Percentiles rank a stretch among this genome's conserved stretches.
Conservation (phyloP, 169 alveolate species). For the Eimeria falciformis region DNA sequence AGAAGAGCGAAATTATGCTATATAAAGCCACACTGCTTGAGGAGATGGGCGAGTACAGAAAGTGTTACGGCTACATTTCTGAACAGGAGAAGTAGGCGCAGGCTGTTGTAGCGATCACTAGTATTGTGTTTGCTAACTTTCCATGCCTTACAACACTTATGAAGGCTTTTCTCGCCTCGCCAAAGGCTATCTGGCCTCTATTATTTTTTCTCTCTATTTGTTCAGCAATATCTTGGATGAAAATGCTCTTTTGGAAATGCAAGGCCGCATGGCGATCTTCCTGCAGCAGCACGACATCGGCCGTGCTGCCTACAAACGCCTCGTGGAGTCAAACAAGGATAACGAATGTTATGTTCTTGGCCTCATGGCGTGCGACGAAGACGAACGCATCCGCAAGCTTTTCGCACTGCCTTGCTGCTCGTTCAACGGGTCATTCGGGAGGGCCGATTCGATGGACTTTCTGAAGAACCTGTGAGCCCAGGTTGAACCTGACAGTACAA, state of each 20-base stretch:
- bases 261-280: constrained; percentile 52
- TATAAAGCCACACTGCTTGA: constrained; percentile 43
- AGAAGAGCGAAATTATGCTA: constrained; percentile 55
- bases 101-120: background rate
- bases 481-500: background rate
- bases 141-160: background rate
- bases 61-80: constrained; percentile 14
- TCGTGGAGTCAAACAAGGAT: constrained; percentile 18
- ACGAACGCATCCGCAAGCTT: background rate
- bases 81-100: constrained; percentile 26
- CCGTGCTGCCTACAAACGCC: constrained; percentile 14
- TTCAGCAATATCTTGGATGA: constrained; percentile 14
- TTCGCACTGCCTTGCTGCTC: constrained; percentile 8
- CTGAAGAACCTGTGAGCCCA: background rate
- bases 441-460: constrained; percentile 4
- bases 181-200: background rate
- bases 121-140: background rate
- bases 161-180: constrained; percentile 1
- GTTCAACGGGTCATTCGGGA: constrained; percentile 17
- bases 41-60: constrained; percentile 30
- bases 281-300: background rate
- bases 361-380: constrained; percentile 53
- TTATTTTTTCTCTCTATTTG: background rate
- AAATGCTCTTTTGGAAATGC: constrained; percentile 17
- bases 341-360: constrained; percentile 47